A percentile compares a stretch with the other conserved stretches of the same genome.
These are phyloP conservation scores for Mycena citricolor DNA, from an alignment of 1,284 basidiomycete genomes.

Conservation along the genomic window DNA sequence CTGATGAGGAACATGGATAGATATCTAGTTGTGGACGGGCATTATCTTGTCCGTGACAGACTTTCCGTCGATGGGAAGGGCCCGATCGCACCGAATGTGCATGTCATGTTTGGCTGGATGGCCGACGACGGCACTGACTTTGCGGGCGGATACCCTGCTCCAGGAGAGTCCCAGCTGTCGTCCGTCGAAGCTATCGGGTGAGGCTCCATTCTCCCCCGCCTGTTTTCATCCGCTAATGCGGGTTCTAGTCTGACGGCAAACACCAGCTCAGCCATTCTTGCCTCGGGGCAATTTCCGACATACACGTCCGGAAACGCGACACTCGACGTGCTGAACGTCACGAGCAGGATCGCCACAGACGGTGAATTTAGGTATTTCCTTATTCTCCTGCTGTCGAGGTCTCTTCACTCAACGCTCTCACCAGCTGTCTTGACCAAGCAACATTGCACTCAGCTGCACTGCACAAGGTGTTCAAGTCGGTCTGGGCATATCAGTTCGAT, in stretches of 20 bases:
- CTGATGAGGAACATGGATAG: too few species aligned
- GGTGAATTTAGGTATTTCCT: slow-evolving; percentile 29
- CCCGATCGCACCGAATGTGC: slow-evolving; percentile 38
- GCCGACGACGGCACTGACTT: slow-evolving; percentile 40
- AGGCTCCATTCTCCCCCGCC: slow-evolving; percentile 4
- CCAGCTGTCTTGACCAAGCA: slow-evolving; percentile 32
- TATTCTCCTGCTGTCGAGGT: background rate
- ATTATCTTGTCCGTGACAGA: slow-evolving; percentile 38
- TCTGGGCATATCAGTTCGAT: slow-evolving; percentile 34
- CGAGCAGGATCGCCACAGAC: slow-evolving; percentile 30
- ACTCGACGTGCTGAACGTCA: slow-evolving; percentile 30
- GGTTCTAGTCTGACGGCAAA: slow-evolving; percentile 17
- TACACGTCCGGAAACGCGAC: slow-evolving; percentile 25
- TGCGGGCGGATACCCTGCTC: slow-evolving; percentile 28
- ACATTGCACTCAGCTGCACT: slow-evolving; percentile 29
- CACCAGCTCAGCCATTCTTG: slow-evolving; percentile 22
- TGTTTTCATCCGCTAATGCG: slow-evolving; percentile 4
- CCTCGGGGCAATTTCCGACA: slow-evolving; percentile 28
- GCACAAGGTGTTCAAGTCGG: slow-evolving; percentile 29
- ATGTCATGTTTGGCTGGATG: slow-evolving; percentile 49
- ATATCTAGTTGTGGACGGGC: slow-evolving; percentile 47
- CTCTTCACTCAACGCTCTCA: background rate
- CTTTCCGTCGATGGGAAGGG: slow-evolving; percentile 40
- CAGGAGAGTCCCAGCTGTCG: slow-evolving; percentile 20
- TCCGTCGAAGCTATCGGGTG: slow-evolving; percentile 28